Base-by-base conservation (phyloP, 768 basidiomycete species). In the Serendipita vermifera region DNA sequence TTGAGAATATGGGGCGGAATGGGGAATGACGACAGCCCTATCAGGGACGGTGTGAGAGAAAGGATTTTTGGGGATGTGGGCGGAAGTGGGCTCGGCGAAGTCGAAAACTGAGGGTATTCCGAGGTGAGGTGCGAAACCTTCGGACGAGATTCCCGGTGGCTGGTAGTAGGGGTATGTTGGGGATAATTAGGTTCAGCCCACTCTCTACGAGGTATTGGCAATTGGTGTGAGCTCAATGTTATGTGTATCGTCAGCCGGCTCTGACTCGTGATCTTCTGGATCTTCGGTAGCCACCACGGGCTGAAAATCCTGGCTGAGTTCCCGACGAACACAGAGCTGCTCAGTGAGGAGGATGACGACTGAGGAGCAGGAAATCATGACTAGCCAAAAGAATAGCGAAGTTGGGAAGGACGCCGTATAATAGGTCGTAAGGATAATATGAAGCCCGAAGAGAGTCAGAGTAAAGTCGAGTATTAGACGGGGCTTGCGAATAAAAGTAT, bases 401-500 rank as follows among this genome's bases (percentile, higher is more conserved):
- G 87, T 87, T 5, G 96, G 96, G 64, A 87, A 68, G 13, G 80
- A 75, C 11, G 81, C 79, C 2, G 89, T 80, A 67, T 90, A 91
- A 71, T 97, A 97, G 33, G 89, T 92, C 55, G 96, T 94, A 59
- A 98, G 72, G 56, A 98, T 83, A 57, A 94, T 72, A 68, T 99
- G 96, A 66, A 83, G 87, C 75, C 94, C 87, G 46, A 87, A 71
- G 46, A 98, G 78, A 0, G 96, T 98, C 58, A 94, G 68, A 6
- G 89, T 76, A 69, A 96, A 96, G 71, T 99, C 96, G 62, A 99
- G 83, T 64, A 98, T 85, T 62, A 94, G 78, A 20, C 94, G 87
- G 33, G 96, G 96, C 43, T 89, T 79, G 43, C 91, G 84, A 67
- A 99, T 76, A 64, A 99, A 75, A 59, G 78, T 76, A 69, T 88